Evolutionary conservation across 306 rosid genomes (phyloP), one percentile per base, ranked within the genome.

Genomic region (Prunus padus): DNA sequence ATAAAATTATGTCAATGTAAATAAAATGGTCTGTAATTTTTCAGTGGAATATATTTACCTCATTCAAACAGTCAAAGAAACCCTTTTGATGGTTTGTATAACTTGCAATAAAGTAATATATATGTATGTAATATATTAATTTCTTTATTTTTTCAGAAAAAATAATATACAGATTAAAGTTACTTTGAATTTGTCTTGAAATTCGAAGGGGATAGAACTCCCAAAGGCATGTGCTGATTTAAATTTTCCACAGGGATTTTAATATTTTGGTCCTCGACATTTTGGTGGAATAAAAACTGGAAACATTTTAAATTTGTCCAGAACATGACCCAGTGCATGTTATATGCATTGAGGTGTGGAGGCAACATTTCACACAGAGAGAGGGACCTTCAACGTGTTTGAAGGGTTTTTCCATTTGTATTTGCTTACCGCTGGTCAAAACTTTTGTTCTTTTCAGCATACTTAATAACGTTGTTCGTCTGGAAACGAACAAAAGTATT

Each of bases 1-100:
- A 10, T 46, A 46, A 46, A 46, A 46, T 46, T 10, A 46, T 46
- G 50, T 46, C 15, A 3, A 46, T 11, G 18, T 12, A 46, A 46
- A 46, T 12, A 46, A 46, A 2, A 7, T 37, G 9, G 9, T 37
- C 42, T 37, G 9, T 46, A 12, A 46, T 46, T 46, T 20, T 66
- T 28, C 71, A 20, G 22, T 1, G 26, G 15, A 19, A 64, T 19
- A 64, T 19, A 5, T 6, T 4, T 11, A 40, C 69, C 73, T 61
- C 52, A 78, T 84, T 83, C 83, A 84, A 81, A 69, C 23, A 80
- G 90, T 88, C 90, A 86, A 85, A 62, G 80, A 73, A 80, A 69
- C 50, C 81, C 67, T 28, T 52, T 4, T 13, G 45, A 66, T n/a
- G 60, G 74, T 75, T 78, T 81, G 13, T 37, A 20, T 23, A n/a